phyloP scores from a whole-genome alignment of 257 asterid genomes.

The Cinchona pubescens region DNA sequence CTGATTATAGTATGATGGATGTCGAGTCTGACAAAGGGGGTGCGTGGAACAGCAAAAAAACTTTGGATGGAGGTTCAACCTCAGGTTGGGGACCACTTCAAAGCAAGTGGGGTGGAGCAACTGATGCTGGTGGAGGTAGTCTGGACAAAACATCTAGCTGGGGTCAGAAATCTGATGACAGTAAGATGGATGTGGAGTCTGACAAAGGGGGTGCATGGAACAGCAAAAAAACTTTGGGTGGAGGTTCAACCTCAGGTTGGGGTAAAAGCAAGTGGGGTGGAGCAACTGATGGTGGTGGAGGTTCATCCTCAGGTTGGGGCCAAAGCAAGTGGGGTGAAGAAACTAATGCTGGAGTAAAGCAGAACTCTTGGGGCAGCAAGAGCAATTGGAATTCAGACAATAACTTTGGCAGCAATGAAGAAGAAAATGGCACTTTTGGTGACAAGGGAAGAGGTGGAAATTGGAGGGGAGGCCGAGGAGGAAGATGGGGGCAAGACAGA shows the following conservation, averaged over 20 bases:
- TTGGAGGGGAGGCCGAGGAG: conserved; percentile 70
- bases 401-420: conserved; percentile 40
- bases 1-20: background rate
- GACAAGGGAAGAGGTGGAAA: conserved; percentile 64
- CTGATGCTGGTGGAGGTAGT: background rate
- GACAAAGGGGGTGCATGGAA: conserved; percentile 26
- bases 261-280: conserved; percentile 30
- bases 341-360: conserved; percentile 45
- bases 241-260: background rate
- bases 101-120: conserved; percentile 40
- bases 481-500: conserved; percentile 54
- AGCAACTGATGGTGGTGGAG: conserved; percentile 40
- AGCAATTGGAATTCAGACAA: conserved; percentile 61
- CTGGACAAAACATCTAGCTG: background rate
- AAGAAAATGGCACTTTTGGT: conserved; percentile 36
- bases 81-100: conserved; percentile 83
- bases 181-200: conserved; percentile 2
- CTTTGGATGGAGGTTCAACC: conserved; percentile 35
- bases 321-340: conserved; percentile 57
- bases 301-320: conserved; percentile 68
- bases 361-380: conserved; percentile 62
- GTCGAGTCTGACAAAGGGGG: conserved; percentile 13
- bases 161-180: conserved; percentile 5
- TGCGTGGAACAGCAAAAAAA: conserved; percentile 31
- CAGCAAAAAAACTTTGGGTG: conserved; percentile 29